Conservation (phyloP, 108 stramenopile genomes). For the Epithemia pelagica region DNA sequence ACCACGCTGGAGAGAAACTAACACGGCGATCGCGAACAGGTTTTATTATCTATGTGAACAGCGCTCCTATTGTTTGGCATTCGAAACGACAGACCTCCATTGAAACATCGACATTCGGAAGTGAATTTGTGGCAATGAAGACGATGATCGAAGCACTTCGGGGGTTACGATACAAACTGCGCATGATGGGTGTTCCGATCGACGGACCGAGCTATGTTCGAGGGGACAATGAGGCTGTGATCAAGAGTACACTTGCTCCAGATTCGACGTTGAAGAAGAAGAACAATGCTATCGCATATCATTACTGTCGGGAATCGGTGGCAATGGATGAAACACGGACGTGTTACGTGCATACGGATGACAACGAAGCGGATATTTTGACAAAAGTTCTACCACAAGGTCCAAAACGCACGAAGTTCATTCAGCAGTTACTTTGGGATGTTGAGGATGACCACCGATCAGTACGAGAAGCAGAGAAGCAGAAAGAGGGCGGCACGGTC, state of each 20-base stretch:
- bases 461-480: too few species aligned
- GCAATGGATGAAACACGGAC: slow-evolving; percentile 16
- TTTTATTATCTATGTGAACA: slow-evolving; percentile 42
- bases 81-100: slow-evolving; percentile 48
- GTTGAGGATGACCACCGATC: too few species aligned
- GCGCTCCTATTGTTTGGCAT: slow-evolving; percentile 36
- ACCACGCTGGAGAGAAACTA: slow-evolving; percentile 40
- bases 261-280: slow-evolving; percentile 42
- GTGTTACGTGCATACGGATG: slow-evolving; percentile 15
- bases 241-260: slow-evolving; percentile 20
- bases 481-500: too few species aligned
- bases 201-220: slow-evolving; percentile 22
- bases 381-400: slow-evolving; percentile 17
- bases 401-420: not conserved
- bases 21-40: slow-evolving; percentile 49
- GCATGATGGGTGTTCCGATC: slow-evolving; percentile 51
- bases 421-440: not conserved
- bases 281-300: slow-evolving; percentile 34
- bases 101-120: slow-evolving; percentile 42
- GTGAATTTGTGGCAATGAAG: slow-evolving; percentile 40
- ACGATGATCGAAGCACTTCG: slow-evolving; percentile 22
- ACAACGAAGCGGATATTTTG: slow-evolving; percentile 37
- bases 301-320: slow-evolving; percentile 27
- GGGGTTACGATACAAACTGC: slow-evolving; percentile 42
- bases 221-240: slow-evolving; percentile 39